phyloP scores from a whole-genome alignment of 225 moss, liverwort and hornwort species.

The Sphagnum tenellum region DNA sequence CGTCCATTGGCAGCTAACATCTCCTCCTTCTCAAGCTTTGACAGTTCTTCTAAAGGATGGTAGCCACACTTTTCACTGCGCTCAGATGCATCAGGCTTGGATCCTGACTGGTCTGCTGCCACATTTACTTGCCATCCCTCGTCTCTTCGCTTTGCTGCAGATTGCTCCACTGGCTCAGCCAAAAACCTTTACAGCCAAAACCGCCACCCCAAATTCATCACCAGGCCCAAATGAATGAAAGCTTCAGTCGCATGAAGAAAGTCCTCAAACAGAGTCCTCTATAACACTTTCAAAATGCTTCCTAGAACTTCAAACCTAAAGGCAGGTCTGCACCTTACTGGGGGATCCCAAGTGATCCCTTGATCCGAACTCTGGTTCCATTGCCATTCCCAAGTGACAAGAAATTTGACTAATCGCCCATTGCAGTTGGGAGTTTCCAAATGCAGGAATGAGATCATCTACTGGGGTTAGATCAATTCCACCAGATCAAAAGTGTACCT shows the following conservation, averaged over 20 bases:
- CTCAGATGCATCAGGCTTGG: conserved; percentile 78
- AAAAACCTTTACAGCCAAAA: conserved; percentile 33
- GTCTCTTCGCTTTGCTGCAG: conserved; percentile 32
- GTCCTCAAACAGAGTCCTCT: no score
- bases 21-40: conserved; percentile 78
- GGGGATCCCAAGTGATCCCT: no score
- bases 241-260: not conserved
- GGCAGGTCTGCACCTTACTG: no score
- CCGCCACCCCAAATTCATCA: conserved; percentile 7
- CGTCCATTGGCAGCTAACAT: conserved; percentile 71
- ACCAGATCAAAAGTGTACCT: conserved; percentile 17
- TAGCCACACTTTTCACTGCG: conserved; percentile 82
- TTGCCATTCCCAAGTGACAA: no score
- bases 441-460: not conserved
- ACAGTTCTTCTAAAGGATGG: conserved; percentile 88
- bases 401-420: not conserved
- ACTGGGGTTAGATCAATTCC: not conserved
- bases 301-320: no score
- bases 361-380: no score
- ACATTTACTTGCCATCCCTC: conserved; percentile 65
- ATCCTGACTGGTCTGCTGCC: conserved; percentile 88
- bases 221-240: not conserved
- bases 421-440: not conserved
- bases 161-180: conserved; percentile 45
- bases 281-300: not conserved